These are phyloP conservation scores for Metschnikowia corniflorae DNA, from an alignment of 805 yeast genomes.

Conservation along the genomic window DNA sequence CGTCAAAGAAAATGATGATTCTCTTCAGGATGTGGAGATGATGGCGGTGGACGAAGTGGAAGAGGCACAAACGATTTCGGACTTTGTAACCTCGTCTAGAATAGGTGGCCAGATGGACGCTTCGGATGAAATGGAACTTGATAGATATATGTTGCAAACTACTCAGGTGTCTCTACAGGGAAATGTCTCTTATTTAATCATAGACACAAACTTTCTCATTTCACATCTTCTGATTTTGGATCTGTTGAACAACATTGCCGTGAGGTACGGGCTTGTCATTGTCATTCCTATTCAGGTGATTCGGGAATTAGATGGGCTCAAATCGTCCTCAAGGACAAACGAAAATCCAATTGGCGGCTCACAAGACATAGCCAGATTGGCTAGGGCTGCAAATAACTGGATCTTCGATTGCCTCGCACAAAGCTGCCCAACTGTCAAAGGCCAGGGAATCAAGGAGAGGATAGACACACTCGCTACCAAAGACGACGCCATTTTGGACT, in stretches of 20 bases:
- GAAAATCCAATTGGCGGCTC: constrained; percentile 7
- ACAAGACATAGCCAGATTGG: constrained; percentile 49
- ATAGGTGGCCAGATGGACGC: constrained; percentile 2
- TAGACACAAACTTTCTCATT: constrained; percentile 82
- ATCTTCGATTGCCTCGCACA: constrained; percentile 58
- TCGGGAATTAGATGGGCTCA: constrained; percentile 80
- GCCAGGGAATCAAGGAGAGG: constrained; percentile 59
- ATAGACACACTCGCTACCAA: constrained; percentile 45
- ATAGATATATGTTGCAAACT: constrained; percentile 13
- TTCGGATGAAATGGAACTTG: constrained; percentile 18
- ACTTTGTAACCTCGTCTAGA: constrained; percentile 27
- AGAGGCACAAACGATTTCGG: constrained; percentile 43
- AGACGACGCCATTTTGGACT: constrained; percentile 85
- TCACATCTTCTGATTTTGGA: constrained; percentile 63
- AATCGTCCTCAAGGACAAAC: constrained; percentile 29
- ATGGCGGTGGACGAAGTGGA: constrained; percentile 43
- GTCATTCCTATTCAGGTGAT: constrained; percentile 71
- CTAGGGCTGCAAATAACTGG: constrained; percentile 79
- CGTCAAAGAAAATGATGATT: not conserved
- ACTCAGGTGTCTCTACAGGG: constrained; percentile 16
- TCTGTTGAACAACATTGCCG: constrained; percentile 41
- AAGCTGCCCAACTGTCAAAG: constrained; percentile 48
- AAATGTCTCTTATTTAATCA: constrained; percentile 46
- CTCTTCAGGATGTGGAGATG: constrained; percentile 45
- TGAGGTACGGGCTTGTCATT: constrained; percentile 44